Percentiles rank a stretch among this genome's conserved stretches.
Evolutionary conservation across 2,329 filamentous ascomycete species (phyloP).

Genomic region (Monilinia vaccinii-corymbosi): DNA sequence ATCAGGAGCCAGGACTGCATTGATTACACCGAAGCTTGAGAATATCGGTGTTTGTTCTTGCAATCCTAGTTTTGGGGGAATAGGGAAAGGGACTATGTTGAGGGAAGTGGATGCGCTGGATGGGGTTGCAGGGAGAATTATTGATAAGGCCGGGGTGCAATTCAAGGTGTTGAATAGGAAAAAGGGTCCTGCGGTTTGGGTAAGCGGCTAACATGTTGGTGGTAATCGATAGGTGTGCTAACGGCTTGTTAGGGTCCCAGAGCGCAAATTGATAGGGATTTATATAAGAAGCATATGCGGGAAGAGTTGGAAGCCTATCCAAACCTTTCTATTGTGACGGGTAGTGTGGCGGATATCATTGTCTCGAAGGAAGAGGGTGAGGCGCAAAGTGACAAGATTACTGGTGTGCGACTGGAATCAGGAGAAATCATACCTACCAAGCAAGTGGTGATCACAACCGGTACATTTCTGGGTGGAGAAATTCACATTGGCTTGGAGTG

Average conservation of each 20-base stretch:
- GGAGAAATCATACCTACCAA: conserved; percentile 74
- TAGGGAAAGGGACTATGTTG: conserved; percentile 94
- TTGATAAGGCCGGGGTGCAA: conserved; percentile 91
- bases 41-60: conserved; percentile 94
- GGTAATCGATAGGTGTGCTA: not conserved
- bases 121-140: conserved; percentile 76
- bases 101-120: conserved; percentile 93
- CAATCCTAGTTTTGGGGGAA: conserved; percentile 96
- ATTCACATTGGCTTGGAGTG: conserved; percentile 87
- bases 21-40: conserved; percentile 79
- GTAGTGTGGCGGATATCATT: conserved; percentile 88
- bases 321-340: conserved; percentile 72
- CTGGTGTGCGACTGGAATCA: conserved; percentile 77
- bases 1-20: conserved; percentile 76
- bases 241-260: conserved; percentile 55
- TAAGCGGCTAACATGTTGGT: conserved; percentile 6
- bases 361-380: conserved; percentile 46
- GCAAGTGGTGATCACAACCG: conserved; percentile 88
- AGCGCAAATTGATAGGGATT: conserved; percentile 83
- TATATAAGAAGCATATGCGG: conserved; percentile 88
- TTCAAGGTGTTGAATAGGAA: conserved; percentile 81
- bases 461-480: conserved; percentile 89
- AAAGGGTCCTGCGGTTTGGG: conserved; percentile 93
- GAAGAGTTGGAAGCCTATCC: conserved; percentile 72
- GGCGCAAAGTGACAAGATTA: conserved; percentile 60